These are phyloP conservation scores for Colletotrichum falcatum DNA, from an alignment of 2,329 filamentous ascomycete species.

Conservation along the genomic window DNA sequence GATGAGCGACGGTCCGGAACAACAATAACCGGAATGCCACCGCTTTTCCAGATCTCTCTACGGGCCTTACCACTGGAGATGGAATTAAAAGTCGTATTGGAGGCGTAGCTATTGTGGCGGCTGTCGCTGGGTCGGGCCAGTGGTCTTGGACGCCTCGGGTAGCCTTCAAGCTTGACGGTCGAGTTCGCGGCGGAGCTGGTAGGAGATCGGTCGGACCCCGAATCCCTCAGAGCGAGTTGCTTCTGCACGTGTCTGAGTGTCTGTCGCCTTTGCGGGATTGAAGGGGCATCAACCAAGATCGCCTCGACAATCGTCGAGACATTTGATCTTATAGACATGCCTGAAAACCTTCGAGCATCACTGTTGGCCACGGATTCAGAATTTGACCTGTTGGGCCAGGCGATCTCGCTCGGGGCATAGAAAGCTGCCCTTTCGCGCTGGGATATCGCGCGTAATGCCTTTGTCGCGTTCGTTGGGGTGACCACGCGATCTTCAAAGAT, in stretches of 20 bases:
- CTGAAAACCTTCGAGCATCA: slow-evolving; percentile 64
- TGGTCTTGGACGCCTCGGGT: slow-evolving; percentile 46
- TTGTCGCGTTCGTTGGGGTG: slow-evolving; percentile 64
- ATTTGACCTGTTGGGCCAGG: slow-evolving; percentile 49
- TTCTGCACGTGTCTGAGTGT: slow-evolving; percentile 73
- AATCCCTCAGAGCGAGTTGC: slow-evolving; percentile 62
- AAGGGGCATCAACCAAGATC: slow-evolving; percentile 64
- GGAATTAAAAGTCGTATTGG: slow-evolving; percentile 62
- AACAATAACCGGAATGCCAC: slow-evolving; percentile 72
- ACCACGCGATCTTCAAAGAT: slow-evolving; percentile 61
- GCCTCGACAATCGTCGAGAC: slow-evolving; percentile 70
- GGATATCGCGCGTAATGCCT: slow-evolving; percentile 61
- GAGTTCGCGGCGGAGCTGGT: slow-evolving; percentile 59
- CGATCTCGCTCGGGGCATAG: slow-evolving; percentile 51
- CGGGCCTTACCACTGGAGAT: slow-evolving; percentile 66
- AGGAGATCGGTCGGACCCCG: slow-evolving; percentile 55
- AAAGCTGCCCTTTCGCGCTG: slow-evolving; percentile 57
- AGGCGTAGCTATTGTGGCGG: slow-evolving; percentile 62
- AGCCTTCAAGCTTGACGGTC: slow-evolving; percentile 48
- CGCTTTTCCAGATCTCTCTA: slow-evolving; percentile 69
- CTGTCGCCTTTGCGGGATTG: slow-evolving; percentile 58
- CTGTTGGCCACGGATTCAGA: slow-evolving; percentile 55
- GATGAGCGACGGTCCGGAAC: slow-evolving; percentile 70
- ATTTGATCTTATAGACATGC: slow-evolving; percentile 65
- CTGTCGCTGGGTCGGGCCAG: slow-evolving; percentile 46